Evolutionary conservation across 495 filamentous ascomycete species (phyloP).

Genomic region (Daldinia vernicosa): DNA sequence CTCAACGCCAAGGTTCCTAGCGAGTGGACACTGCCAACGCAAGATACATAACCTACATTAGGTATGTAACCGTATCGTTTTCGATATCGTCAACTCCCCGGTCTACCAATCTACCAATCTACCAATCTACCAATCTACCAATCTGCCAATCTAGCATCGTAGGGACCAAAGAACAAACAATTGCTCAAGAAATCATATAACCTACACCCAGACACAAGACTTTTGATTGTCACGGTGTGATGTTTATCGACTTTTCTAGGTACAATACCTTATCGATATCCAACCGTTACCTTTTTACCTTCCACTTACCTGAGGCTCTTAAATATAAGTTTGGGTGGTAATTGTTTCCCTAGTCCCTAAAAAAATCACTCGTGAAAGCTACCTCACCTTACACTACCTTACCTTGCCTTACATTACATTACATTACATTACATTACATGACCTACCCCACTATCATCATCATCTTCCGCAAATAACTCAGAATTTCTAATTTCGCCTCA

Average conservation of each 20-base stretch:
- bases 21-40: slow-evolving; percentile 4
- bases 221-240: neutral
- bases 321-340: slow-evolving; percentile 3
- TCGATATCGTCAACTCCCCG: slow-evolving; percentile 2
- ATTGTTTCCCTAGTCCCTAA: neutral
- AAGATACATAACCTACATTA: no score
- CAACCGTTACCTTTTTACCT: neutral
- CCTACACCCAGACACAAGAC: neutral
- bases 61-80: neutral
- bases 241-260: neutral
- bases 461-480: slow-evolving; percentile 24
- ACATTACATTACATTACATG: neutral
- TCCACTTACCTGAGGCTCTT: neutral
- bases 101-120: neutral
- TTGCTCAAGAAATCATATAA: neutral
- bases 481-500: slow-evolving; percentile 8
- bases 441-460: slow-evolving; percentile 29
- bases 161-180: neutral
- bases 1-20: slow-evolving; percentile 29
- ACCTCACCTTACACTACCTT: neutral
- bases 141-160: neutral
- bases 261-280: neutral
- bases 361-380: slow-evolving; percentile 36
- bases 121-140: no score
- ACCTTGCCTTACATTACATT: neutral